Base-by-base conservation (phyloP, 2,329 filamentous ascomycete genomes). In the Trichoderma breve region DNA sequence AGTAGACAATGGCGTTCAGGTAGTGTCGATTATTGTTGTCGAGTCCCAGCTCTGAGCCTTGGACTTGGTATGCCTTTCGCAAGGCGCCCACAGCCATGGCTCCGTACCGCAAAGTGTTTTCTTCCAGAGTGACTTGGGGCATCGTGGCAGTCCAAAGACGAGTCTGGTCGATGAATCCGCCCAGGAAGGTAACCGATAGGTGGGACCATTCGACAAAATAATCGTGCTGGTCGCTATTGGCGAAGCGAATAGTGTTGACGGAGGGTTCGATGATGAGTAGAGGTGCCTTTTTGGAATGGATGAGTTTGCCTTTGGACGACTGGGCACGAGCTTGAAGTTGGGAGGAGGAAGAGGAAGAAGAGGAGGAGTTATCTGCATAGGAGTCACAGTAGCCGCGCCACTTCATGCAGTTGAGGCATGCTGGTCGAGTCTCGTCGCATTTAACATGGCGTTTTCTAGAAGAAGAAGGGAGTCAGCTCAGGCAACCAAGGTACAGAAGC, bases 71-170 rank as follows among this genome's bases (percentile, higher is more conserved):
- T 2, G 82, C 81, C 60, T 78, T 81, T 26, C 81, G 80, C 14
- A 84, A 72, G 4, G 82, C 82, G 0, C 82, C 82, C 15, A 84
- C 78, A 7, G 82, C 81, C 78, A 84, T 83, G 66, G 82, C 82
- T 3, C 79, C 82, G 55, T 81, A 82, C 28, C 82, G 77, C 6
- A 84, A 73, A 0, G 80, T 80, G 7, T 79, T 76, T 71, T 83
- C 82, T 64, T 82, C 78, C 1, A 82, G 72, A 1, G 80, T 82
- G 12, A 83, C 76, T 61, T 83, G 82, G 0, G 82, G 82, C 78
- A 83, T 83, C 1, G 81, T 83, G 2, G 77, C 76, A 18, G 80
- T 82, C 82, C 82, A 84, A 34, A 84, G 74, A 15, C 77, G 74
- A 4, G 81, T 78, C 26, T 80, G 77, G 62, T 73, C 76, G 3